Conservation (phyloP, 2,329 filamentous ascomycete species). For the Aspergillus candidus region DNA sequence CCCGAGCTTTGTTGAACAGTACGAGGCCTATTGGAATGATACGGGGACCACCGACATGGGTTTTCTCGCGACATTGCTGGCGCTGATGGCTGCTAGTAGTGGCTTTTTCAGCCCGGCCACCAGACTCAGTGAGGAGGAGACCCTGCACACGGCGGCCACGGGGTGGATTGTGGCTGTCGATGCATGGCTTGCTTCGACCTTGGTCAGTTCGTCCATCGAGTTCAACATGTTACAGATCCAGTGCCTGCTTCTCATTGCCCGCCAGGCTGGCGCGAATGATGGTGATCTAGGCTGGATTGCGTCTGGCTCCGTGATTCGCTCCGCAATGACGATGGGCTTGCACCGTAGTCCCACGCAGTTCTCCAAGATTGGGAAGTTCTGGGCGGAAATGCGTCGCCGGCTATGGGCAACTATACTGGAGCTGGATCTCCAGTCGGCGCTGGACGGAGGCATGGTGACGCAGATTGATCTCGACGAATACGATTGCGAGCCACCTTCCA, state of each 20-base stretch:
- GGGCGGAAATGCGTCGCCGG: constrained; percentile 41
- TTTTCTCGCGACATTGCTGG: constrained; percentile 44
- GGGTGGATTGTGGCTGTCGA: constrained; percentile 34
- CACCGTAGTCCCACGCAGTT: constrained; percentile 35
- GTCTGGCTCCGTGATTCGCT: constrained; percentile 35
- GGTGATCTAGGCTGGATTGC: constrained; percentile 32
- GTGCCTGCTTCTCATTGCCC: constrained; percentile 29
- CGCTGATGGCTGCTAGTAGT: constrained; percentile 37
- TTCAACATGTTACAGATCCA: constrained; percentile 30
- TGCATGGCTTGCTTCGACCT: constrained; percentile 27
- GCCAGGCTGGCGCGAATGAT: constrained; percentile 25
- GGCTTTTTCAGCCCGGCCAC: constrained; percentile 34
- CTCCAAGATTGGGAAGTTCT: constrained; percentile 31
- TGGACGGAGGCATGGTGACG: constrained; percentile 30
- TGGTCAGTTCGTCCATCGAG: constrained; percentile 26
- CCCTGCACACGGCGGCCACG: constrained; percentile 45
- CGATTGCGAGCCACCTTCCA: constrained; percentile 33
- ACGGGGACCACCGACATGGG: constrained; percentile 34
- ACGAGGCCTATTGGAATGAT: constrained; percentile 49
- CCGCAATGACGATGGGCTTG: constrained; percentile 39
- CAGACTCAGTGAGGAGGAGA: constrained; percentile 22
- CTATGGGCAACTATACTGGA: constrained; percentile 43
- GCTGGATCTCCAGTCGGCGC: constrained; percentile 33
- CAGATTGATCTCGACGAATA: constrained; percentile 31
- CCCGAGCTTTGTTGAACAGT: constrained; percentile 52